A percentile compares a stretch with the other conserved stretches of the same genome.
phyloP scores from a whole-genome alignment of 345 rosid species.

The Eucalyptus paniculata region DNA sequence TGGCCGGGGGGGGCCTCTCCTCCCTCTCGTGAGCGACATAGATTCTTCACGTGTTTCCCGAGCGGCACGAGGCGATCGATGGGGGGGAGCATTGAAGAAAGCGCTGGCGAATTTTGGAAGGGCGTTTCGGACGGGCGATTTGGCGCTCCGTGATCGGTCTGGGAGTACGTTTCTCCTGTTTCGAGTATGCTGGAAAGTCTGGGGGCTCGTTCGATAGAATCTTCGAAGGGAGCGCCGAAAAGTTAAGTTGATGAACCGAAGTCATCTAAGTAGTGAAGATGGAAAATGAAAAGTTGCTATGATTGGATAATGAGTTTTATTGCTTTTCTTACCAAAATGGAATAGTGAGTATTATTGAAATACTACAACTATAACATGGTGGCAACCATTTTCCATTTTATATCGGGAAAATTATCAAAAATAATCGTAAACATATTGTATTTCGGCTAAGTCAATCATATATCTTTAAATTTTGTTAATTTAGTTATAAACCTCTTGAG shows the following conservation, averaged over 20 bases:
- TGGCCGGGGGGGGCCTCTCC: not conserved
- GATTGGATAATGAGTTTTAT: no score
- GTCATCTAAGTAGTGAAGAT: not conserved
- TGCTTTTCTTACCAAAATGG: not conserved
- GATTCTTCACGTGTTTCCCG: not conserved
- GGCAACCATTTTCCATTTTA: not conserved
- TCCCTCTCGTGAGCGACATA: not conserved
- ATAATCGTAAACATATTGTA: no score
- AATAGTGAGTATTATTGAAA: not conserved
- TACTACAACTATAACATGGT: rapidly evolving
- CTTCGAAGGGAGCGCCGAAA: not conserved
- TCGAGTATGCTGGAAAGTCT: not conserved
- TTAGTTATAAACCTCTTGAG: rapidly evolving
- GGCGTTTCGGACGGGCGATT: not conserved
- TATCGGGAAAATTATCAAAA: no score
- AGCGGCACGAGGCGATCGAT: not conserved
- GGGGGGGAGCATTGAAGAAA: not conserved
- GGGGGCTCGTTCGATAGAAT: not conserved
- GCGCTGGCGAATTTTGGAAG: not conserved
- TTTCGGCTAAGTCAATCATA: no score
- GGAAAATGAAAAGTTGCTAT: not conserved
- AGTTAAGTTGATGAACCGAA: not conserved
- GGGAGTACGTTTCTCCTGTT: not conserved
- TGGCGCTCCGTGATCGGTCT: not conserved
- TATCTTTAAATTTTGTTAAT: no score